phyloP scores from a whole-genome alignment of 1,284 basidiomycete species.

The Cryptococcus neoformans region DNA sequence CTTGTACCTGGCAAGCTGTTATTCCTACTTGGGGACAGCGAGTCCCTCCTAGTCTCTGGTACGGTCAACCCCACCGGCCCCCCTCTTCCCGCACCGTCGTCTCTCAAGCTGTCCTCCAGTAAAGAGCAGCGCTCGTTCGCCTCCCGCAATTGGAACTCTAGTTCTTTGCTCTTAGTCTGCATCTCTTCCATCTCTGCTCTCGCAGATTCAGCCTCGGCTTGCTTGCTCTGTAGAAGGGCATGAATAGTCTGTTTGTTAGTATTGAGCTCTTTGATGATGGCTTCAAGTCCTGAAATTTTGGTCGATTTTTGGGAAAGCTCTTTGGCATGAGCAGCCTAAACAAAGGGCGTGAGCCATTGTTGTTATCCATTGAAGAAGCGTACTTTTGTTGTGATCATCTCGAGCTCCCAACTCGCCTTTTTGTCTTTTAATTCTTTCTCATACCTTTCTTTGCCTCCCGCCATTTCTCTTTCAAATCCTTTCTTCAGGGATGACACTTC shows the following conservation, averaged over 20 bases:
- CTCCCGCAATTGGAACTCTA: slow-evolving; percentile 81
- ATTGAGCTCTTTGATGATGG: slow-evolving; percentile 63
- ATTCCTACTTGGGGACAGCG: slow-evolving; percentile 14
- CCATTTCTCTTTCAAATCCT: slow-evolving; percentile 74
- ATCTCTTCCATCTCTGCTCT: slow-evolving; percentile 68
- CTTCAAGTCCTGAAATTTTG: slow-evolving; percentile 67
- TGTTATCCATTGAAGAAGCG: not conserved
- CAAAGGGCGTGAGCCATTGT: not conserved
- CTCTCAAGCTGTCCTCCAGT: slow-evolving; percentile 58
- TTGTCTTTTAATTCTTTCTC: slow-evolving; percentile 68
- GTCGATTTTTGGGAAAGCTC: slow-evolving; percentile 62
- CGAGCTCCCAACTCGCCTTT: slow-evolving; percentile 70
- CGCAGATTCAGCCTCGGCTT: slow-evolving; percentile 72
- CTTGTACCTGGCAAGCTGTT: slow-evolving; percentile 11
- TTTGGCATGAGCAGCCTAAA: slow-evolving; percentile 65
- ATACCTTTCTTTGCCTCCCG: slow-evolving; percentile 59
- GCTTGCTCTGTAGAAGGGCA: slow-evolving; percentile 73
- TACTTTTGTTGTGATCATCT: slow-evolving; percentile 68
- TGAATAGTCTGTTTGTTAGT: slow-evolving; percentile 74
- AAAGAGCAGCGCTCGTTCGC: slow-evolving; percentile 65
- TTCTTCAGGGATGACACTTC: slow-evolving; percentile 62
- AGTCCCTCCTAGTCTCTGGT: slow-evolving; percentile 3
- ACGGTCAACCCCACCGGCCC: not conserved
- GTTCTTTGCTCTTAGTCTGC: slow-evolving; percentile 72
- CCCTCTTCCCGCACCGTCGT: slow-evolving; percentile 36